Base-by-base conservation (phyloP, 2,329 filamentous ascomycete genomes). In the Arthrobotrys musiformis region DNA sequence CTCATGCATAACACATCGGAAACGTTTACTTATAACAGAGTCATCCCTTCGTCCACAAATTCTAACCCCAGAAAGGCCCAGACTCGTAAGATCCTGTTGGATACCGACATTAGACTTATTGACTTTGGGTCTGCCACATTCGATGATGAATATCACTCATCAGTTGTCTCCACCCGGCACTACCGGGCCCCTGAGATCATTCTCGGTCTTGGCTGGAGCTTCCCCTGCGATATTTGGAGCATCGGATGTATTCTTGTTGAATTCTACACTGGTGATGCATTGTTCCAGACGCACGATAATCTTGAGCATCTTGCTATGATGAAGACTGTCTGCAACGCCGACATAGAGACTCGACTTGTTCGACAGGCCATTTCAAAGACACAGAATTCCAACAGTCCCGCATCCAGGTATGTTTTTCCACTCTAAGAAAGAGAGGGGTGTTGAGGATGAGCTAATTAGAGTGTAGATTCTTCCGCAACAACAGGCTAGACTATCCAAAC, bases 301-400 rank as follows among this genome's bases (percentile, higher is more conserved):
- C 85, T 91, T 24, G 90, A 92, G 82, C 90, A 92, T 81, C 84
- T 92, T 62, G 90, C 90, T n/a, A 92, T 92, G 90, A 92, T 92
- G 90, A 90, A 91, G 81, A 88, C 88, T 35, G 90, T 91, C 6
- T 88, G 89, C 66, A 88, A 88, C 61, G 83, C 84, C 22, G 85
- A 87, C 60, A 88, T 91, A 62, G 89, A 91, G 78, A 83, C 84
- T 0, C 85, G 87, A 77, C 86, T 92, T 4, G 87, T 91, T 15
- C 85, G 87, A 72, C 83, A 86, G 75, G 87, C 89, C 37, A 87
- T 87, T 76, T 86, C 88, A 80, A 88, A 88, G 84, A 86, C 86
- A 0, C 85, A 89, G 70, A 89, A 85, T 79, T 86, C 86, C 44
- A 86, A 86, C 58, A 90, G 90, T 80, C 86, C 88, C 2, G 89